A percentile compares a stretch with the other conserved stretches of the same genome.
Evolutionary conservation across 2,329 filamentous ascomycete genomes (phyloP).

Genomic region (Cladosporium sp.): DNA sequence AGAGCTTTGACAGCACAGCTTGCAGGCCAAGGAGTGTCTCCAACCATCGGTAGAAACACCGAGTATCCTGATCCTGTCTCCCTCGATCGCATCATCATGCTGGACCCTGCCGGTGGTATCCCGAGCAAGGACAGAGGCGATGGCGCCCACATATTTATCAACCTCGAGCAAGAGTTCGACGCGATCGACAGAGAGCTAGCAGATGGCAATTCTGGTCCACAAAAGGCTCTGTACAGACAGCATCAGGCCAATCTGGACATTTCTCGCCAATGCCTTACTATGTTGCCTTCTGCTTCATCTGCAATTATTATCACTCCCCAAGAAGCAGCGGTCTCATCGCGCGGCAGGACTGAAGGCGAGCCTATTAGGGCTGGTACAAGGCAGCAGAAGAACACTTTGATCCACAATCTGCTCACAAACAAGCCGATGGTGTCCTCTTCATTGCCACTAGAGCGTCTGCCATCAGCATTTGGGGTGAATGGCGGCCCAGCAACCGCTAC

Average conservation of each 20-base stretch:
- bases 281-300: constrained; percentile 82
- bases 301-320: constrained; percentile 84
- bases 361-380: constrained; percentile 49
- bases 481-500: constrained; percentile 23
- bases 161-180: constrained; percentile 85
- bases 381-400: constrained; percentile 76
- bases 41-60: constrained; percentile 28
- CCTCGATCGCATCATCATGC: constrained; percentile 82
- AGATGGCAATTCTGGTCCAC: background rate
- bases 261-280: constrained; percentile 67
- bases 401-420: constrained; percentile 94
- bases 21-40: constrained; percentile 58
- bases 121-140: constrained; percentile 64
- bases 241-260: constrained; percentile 74
- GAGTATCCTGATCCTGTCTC: constrained; percentile 47
- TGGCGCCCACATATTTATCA: constrained; percentile 81
- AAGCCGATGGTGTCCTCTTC: constrained; percentile 92
- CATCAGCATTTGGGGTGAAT: constrained; percentile 31
- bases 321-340: constrained; percentile 70
- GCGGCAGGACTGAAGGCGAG: constrained; percentile 28
- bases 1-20: constrained; percentile 77
- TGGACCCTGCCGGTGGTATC: constrained; percentile 85
- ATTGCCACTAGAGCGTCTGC: constrained; percentile 70
- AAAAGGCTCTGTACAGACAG: constrained; percentile 38
- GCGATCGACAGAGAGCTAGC: constrained; percentile 61